A percentile compares a stretch with the other conserved stretches of the same genome.
These are phyloP conservation scores for Paramecium sexaurelia DNA, from an alignment of 73 alveolate species.

Conservation along the genomic window DNA sequence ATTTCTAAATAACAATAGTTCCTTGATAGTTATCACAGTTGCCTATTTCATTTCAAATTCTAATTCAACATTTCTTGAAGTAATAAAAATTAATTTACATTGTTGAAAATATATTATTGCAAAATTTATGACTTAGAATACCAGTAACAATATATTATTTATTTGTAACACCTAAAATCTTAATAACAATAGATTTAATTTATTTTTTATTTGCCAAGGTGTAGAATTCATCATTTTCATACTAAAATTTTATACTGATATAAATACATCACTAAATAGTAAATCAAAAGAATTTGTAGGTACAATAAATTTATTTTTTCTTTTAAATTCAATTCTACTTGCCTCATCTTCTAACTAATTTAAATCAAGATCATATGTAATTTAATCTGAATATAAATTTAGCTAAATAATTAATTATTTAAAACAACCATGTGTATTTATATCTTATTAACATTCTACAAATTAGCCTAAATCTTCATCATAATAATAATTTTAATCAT, in stretches of 20 bases:
- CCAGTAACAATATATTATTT: not conserved
- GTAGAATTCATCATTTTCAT: not conserved
- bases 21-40: not conserved
- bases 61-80: not conserved
- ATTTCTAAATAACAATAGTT: not conserved
- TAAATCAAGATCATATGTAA: not conserved
- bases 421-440: not conserved
- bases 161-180: not conserved
- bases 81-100: not conserved
- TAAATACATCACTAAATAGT: not conserved
- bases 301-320: not conserved
- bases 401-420: not conserved
- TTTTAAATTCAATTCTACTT: not conserved
- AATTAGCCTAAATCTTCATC: not conserved
- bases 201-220: not conserved
- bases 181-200: not conserved
- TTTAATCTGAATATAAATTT: not conserved
- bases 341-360: not conserved
- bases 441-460: not conserved
- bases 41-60: not conserved
- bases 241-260: not conserved
- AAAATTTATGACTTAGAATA: not conserved
- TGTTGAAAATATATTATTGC: not conserved
- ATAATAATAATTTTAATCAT: not conserved
- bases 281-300: not conserved